These are phyloP conservation scores for Abelmoschus esculentus DNA, from an alignment of 345 rosid species.

Conservation along the genomic window DNA sequence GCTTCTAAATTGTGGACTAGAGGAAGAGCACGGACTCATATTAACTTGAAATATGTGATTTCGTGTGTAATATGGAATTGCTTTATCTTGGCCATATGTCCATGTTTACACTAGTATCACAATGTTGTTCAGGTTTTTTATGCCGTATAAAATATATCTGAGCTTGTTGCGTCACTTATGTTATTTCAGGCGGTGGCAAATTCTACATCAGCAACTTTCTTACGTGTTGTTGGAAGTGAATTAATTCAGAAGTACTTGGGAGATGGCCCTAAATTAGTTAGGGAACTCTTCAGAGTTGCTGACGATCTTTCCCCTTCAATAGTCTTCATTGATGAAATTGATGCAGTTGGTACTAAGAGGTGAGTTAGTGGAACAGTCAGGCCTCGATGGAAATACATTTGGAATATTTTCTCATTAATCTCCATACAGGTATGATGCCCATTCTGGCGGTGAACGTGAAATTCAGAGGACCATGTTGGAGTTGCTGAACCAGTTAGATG, in stretches of 20 bases:
- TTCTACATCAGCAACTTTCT: conserved; percentile 95
- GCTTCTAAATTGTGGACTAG: neutral
- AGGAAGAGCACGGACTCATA: neutral
- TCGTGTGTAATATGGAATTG: neutral
- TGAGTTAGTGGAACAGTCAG: conserved; percentile 18
- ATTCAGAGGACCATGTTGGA: conserved; percentile 99
- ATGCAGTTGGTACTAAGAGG: conserved; percentile 98
- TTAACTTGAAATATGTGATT: neutral
- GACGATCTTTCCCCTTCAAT: conserved; percentile 95
- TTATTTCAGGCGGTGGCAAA: conserved; percentile 81
- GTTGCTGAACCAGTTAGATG: conserved; percentile 85
- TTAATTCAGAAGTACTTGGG: conserved; percentile 94
- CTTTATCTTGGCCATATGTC: neutral
- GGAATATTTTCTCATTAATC: neutral
- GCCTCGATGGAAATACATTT: neutral
- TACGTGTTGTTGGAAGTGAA: conserved; percentile 96
- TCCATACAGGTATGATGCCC: conserved; percentile 67
- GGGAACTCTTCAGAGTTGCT: conserved; percentile 96
- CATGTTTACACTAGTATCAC: no score
- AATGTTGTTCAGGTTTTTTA: neutral
- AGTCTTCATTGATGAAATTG: conserved; percentile 96
- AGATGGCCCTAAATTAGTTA: conserved; percentile 92
- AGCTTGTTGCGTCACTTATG: neutral
- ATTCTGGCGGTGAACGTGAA: conserved; percentile 98
- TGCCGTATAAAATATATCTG: neutral